Percentiles rank a stretch among this genome's conserved stretches.
phyloP scores from a whole-genome alignment of 1,284 basidiomycete genomes.

The Ganoderma meredithae region DNA sequence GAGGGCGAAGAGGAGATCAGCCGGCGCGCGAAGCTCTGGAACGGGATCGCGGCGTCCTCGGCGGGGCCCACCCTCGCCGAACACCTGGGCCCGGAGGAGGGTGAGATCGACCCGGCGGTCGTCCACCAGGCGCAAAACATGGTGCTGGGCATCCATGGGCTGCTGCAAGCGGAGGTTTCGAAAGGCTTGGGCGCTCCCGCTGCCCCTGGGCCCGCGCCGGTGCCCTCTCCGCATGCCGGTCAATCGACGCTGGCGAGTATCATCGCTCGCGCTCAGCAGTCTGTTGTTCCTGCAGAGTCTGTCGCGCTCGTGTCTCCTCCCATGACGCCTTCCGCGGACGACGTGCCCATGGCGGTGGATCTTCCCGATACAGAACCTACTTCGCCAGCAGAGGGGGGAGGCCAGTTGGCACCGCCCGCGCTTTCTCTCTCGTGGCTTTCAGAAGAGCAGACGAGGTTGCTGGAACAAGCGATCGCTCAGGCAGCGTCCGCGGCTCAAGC shows the following conservation, averaged over 20 bases:
- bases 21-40: conserved; percentile 67
- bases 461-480: conserved; percentile 74
- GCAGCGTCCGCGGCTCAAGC: conserved; percentile 75
- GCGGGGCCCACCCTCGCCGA: conserved; percentile 28
- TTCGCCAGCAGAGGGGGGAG: background rate
- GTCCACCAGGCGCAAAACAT: conserved; percentile 59
- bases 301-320: conserved; percentile 14
- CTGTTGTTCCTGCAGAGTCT: conserved; percentile 47
- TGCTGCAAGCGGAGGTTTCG: conserved; percentile 65
- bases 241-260: conserved; percentile 73
- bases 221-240: conserved; percentile 48
- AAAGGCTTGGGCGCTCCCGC: conserved; percentile 57
- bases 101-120: conserved; percentile 61
- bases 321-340: conserved; percentile 16
- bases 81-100: conserved; percentile 57
- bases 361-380: background rate
- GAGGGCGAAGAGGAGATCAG: conserved; percentile 61
- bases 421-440: conserved; percentile 72
- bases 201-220: conserved; percentile 42
- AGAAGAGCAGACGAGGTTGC: conserved; percentile 68
- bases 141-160: conserved; percentile 62
- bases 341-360: conserved; percentile 22
- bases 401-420: conserved; percentile 22
- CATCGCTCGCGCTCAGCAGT: conserved; percentile 64
- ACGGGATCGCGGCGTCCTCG: conserved; percentile 55